Evolutionary conservation across 73 alveolate genomes (phyloP), one percentile per base, ranked within the genome.

Genomic region (Symbiodinium pilosum): DNA sequence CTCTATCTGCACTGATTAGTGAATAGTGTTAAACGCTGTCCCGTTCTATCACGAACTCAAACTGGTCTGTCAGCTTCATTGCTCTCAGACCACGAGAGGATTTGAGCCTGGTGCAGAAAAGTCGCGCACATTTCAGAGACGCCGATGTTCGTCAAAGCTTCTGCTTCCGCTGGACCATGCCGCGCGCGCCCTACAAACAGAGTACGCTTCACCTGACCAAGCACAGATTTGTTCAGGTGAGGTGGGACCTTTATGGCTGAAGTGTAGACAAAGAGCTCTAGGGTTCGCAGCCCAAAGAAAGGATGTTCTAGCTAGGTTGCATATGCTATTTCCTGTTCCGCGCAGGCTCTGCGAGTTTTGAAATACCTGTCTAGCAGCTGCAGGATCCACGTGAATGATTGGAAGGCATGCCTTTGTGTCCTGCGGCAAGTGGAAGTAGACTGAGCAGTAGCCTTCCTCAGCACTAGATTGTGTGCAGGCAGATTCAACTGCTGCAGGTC

Each of bases 371-470:
- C n/a, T n/a, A n/a, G n/a, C 36, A 24, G 16, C 43, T 69, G 84
- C 84, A 69, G 21, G 84, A 0, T 52, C 28, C 38, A 14, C n/a
- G 77, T 34, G 38, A 8, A 4, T 59, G 38, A 5, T 73, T 73
- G n/a, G 85, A 8, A 34, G 34, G n/a, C n/a, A n/a, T 0, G 85
- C 97, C 88, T 68, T 91, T 51, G 97, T 91, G 83, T 91, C 97
- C 47, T 14, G 73, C 16, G 97, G 97, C 47, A 91, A 43, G 36
- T 91, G 97, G 32, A 91, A 86, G 89, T 91, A 91, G 51, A 91
- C 51, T 21, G 97, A 91, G 51, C 97, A 91, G 51, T 91, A 91
- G 89, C 97, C 97, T 43, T 91, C 97, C 97, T 91, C 56, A 34
- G 32, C 42, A 43, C n/a, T n/a, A n/a, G n/a, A n/a, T 14, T 38